Conservation (phyloP, 768 basidiomycete genomes). For the Hypholoma sublateritium region DNA sequence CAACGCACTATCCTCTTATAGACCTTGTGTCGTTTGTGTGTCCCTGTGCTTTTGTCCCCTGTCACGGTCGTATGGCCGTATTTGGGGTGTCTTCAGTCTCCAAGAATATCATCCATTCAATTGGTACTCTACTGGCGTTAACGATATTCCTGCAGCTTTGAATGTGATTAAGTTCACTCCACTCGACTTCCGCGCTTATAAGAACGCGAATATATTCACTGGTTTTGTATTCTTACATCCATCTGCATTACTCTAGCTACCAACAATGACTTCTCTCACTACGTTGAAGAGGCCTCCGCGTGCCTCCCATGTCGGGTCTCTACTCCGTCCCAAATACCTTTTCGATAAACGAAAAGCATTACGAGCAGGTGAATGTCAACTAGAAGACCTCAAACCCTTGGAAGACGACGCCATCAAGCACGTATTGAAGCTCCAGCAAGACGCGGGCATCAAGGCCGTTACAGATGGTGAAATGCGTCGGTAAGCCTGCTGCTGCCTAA, state of each 20-base stretch:
- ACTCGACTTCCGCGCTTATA: too few relatives aligned
- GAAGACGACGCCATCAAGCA: conserved; percentile 56
- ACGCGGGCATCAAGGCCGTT: conserved; percentile 54
- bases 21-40: too few relatives aligned
- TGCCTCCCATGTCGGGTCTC: conserved; percentile 63
- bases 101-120: too few relatives aligned
- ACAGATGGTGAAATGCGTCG: conserved; percentile 61
- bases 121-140: too few relatives aligned
- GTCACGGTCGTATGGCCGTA: too few relatives aligned
- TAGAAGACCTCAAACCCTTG: conserved; percentile 40
- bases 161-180: too few relatives aligned
- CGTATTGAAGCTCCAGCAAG: conserved; percentile 53
- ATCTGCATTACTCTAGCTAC: not conserved
- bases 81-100: too few relatives aligned
- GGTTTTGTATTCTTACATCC: not conserved
- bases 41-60: too few relatives aligned
- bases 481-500: conserved; percentile 16
- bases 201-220: too few relatives aligned
- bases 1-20: too few relatives aligned
- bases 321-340: conserved; percentile 52
- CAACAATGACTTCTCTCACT: not conserved
- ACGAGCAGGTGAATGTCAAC: conserved; percentile 39
- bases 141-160: too few relatives aligned
- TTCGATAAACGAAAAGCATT: conserved; percentile 45
- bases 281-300: conserved; percentile 41